Percentiles rank a stretch among this genome's conserved stretches.
These are phyloP conservation scores for Radiomyces spectabilis DNA, from an alignment of 192 early-diverging fungal genomes.

Conservation along the genomic window DNA sequence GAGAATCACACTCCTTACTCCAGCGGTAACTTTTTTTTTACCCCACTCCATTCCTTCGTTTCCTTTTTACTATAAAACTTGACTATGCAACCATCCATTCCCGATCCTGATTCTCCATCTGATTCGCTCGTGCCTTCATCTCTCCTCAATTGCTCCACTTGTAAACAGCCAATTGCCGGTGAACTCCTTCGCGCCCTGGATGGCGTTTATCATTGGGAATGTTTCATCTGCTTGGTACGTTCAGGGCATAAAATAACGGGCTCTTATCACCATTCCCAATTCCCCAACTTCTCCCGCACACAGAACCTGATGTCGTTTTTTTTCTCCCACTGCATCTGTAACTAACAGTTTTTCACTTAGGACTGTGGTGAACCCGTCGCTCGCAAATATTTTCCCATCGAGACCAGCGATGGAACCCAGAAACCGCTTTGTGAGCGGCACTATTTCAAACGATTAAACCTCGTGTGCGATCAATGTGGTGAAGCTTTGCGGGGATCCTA, in stretches of 20 bases:
- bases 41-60: no score
- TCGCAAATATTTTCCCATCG: constrained; percentile 81
- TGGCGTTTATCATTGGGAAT: constrained; percentile 84
- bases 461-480: constrained; percentile 85
- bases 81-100: no score
- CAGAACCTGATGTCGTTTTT: no score
- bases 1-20: no score
- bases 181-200: constrained; percentile 86
- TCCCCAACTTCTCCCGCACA: no score
- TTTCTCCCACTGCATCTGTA: no score
- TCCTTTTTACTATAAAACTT: no score
- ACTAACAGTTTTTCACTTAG: constrained; percentile 37
- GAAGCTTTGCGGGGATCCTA: constrained; percentile 85
- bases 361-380: constrained; percentile 77
- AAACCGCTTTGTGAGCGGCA: constrained; percentile 78
- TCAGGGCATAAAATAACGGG: no score
- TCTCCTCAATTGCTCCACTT: constrained; percentile 4
- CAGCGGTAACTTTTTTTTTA: no score
- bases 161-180: constrained; percentile 58
- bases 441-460: constrained; percentile 79
- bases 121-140: no score
- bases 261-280: no score
- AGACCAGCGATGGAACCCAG: constrained; percentile 45
- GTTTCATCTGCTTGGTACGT: constrained; percentile 90
- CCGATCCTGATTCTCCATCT: no score